Base-by-base conservation (phyloP, 306 rosid genomes). In the Sechiopsis laciniata region DNA sequence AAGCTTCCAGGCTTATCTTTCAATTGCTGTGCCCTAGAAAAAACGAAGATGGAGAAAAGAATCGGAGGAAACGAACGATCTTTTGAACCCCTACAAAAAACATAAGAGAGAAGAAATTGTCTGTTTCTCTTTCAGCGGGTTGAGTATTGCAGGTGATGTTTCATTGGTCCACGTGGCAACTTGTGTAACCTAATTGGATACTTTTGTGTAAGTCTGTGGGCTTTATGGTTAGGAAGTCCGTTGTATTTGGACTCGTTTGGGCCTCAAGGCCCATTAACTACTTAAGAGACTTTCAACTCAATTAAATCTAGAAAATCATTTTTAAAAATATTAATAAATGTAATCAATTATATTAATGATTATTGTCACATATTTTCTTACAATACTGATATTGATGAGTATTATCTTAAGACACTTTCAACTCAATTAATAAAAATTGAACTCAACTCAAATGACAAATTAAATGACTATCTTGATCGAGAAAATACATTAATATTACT, bases 1-100 rank as follows among this genome's bases (percentile, higher is more conserved):
- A 48, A 50, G 14, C 42, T 60, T 61, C 46, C 56, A 74, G 67
- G 17, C 51, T 35, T 6, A 12, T 72, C 13, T 11, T 56, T 45
- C 67, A 51, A 62, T 35, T 15, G 21, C 13, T 14, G 60, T 57
- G 82, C 82, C 82, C 82, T 79, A 79, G 72, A 56, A 66, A 55
- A 65, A 26, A 12, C n/a, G 58, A 60, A 58, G 32, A 65, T 8
- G 37, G 42, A 66, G 32, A 56, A 19, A 51, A 51, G 8, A 51
- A 9, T 42, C 19, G 45, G 9, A 51, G 42, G 8, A 32, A 62
- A 40, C 55, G 26, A 32, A 40, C 55, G 26, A 66, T 66, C 24
- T 6, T 32, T 6, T 7, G 15, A 29, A 32, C 48, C 50, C 50
- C 17, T 45, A 19, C 72, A 10, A 2, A 5, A 66, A 40, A 20